Base-by-base conservation (phyloP, 208 protist genomes). In the Angomonas desouzai region DNA sequence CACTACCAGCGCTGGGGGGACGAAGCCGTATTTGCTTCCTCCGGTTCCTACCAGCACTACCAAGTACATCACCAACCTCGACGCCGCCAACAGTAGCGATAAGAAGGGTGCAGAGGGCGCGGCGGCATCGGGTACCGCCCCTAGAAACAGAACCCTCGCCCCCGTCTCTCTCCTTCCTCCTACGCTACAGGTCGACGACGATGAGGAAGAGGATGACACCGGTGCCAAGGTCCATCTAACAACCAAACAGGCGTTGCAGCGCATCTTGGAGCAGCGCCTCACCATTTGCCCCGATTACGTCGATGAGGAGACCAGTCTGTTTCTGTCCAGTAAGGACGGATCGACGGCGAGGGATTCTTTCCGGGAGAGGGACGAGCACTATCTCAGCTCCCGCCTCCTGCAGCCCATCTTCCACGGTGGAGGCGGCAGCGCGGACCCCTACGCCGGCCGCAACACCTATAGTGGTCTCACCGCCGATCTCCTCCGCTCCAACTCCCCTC, bases 321-420 rank as follows among this genome's bases (percentile, higher is more conserved):
- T 36, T 20, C 30, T 57, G 51, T 28, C 23, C 11, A 36, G 23
- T 23, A 32, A 27, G n/a, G 29, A 23, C 51, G 22, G 28, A 7
- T 3, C 9, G 22, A 16, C 3, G 3, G n/a, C 51, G 51, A 57
- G 6, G 28, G 51, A 38, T 13, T 11, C 51, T 9, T n/a, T 27
- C 6, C 9, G n/a, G 30, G 58, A 62, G 40, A 57, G n/a, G 27
- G 58, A 62, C 33, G 56, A 62, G 56, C 2, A 43, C 1, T 45
- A 29, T 23, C 25, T 57, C 22, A 57, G 51, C 28, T 4, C 51
- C 3, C 51, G 51, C n/a, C 51, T 57, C 6, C 28, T 38, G 25
- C 51, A 57, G n/a, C 51, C 51, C 51, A 57, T 32, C 25, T 29
- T 57, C 28, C 10, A 11, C 22, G 28, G 23, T 6, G 43, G 43